Evolutionary conservation across 2,329 filamentous ascomycete species (phyloP).

Genomic region (Colletotrichum costaricense): DNA sequence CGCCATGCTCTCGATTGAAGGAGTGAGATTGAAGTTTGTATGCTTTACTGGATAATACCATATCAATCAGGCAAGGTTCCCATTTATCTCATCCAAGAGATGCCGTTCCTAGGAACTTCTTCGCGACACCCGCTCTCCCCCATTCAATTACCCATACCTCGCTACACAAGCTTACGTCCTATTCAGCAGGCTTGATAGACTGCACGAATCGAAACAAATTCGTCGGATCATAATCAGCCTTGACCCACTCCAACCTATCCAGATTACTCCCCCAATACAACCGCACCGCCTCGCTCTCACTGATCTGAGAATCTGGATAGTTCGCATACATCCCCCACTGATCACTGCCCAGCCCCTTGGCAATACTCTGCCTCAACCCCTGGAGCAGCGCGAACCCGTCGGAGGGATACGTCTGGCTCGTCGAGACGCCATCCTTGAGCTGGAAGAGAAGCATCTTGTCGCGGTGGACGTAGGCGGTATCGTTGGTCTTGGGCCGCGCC

Average conservation of each 20-base stretch:
- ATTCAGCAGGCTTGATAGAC: slow-evolving; percentile 36
- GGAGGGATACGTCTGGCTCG: slow-evolving; percentile 42
- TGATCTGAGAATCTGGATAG: slow-evolving; percentile 62
- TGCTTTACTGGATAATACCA: no score
- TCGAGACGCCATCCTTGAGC: slow-evolving; percentile 53
- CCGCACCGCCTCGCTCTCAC: slow-evolving; percentile 55
- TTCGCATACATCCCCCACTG: slow-evolving; percentile 63
- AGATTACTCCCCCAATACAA: slow-evolving; percentile 59
- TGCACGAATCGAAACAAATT: slow-evolving; percentile 55
- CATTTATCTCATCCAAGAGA: no score
- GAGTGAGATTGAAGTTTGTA: no score
- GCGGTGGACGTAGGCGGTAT: slow-evolving; percentile 52
- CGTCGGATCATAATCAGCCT: slow-evolving; percentile 51
- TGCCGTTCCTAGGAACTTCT: neutral
- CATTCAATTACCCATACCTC: neutral
- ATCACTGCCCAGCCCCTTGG: slow-evolving; percentile 46
- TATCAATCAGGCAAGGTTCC: no score
- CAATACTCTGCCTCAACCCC: slow-evolving; percentile 53
- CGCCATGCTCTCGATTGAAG: no score
- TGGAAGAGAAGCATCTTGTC: slow-evolving; percentile 62
- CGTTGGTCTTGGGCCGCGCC: slow-evolving; percentile 38
- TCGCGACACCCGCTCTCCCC: neutral
- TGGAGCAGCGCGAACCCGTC: slow-evolving; percentile 47
- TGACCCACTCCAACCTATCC: slow-evolving; percentile 49
- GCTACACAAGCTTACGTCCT: neutral